phyloP scores from a whole-genome alignment of 495 filamentous ascomycete species.

The Talaromyces stipitatus region DNA sequence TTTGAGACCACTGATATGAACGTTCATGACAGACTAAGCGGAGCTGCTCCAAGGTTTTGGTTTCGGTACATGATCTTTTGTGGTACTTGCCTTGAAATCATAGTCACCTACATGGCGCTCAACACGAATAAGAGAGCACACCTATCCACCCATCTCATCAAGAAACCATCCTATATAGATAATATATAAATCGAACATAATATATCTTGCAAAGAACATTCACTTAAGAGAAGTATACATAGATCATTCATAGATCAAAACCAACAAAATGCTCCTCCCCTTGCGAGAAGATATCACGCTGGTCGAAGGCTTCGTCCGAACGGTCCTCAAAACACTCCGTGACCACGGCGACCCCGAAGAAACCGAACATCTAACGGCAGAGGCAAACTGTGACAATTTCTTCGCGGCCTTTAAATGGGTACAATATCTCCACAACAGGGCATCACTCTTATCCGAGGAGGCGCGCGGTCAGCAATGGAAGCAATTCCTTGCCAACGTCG shows the following conservation, averaged over 20 bases:
- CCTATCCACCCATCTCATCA: background rate
- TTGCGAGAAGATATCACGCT: background rate
- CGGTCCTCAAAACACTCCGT: background rate
- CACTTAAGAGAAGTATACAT: no score
- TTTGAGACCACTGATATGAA: no score
- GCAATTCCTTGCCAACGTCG: background rate
- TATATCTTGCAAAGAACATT: no score
- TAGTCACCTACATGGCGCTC: background rate
- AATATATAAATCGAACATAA: background rate
- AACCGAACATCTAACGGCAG: background rate
- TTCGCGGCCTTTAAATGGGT: background rate
- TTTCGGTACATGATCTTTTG: background rate
- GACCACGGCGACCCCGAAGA: background rate
- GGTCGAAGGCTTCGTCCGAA: background rate
- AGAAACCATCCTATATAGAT: background rate
- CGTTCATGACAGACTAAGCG: no score
- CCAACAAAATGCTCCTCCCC: background rate
- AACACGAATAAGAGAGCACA: background rate
- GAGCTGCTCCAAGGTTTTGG: background rate
- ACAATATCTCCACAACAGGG: background rate
- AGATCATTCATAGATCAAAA: background rate
- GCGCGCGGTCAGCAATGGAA: background rate
- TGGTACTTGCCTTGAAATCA: background rate
- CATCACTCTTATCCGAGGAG: background rate
- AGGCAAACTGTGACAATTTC: background rate